Evolutionary conservation across 768 basidiomycete genomes (phyloP).

Genomic region (Tulasnella calospora): DNA sequence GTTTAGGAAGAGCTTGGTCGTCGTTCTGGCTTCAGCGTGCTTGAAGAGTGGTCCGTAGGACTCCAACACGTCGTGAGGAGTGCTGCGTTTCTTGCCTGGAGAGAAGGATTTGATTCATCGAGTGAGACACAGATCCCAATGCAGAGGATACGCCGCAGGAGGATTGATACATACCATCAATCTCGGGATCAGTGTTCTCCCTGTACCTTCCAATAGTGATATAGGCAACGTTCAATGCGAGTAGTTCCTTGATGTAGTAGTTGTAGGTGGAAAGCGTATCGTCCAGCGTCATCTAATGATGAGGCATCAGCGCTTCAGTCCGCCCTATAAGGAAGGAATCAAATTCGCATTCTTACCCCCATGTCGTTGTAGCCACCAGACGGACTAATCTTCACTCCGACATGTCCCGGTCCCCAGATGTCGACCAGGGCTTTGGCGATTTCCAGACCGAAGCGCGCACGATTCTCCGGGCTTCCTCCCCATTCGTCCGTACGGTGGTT

Average conservation of each 20-base stretch:
- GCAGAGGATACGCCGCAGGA: constrained; percentile 1
- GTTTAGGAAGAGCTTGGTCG: constrained; percentile 2
- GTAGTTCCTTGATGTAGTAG: constrained; percentile 43
- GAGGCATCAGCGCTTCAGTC: not conserved
- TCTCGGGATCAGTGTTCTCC: constrained; percentile 31
- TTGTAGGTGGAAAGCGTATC: constrained; percentile 44
- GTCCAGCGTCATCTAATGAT: constrained; percentile 41
- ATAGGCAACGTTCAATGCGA: constrained; percentile 36
- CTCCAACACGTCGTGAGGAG: not conserved
- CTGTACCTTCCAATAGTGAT: constrained; percentile 37
- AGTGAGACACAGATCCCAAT: not conserved
- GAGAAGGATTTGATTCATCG: too few species aligned
- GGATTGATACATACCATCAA: constrained; percentile 36
- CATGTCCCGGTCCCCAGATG: constrained; percentile 44
- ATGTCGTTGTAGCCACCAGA: constrained; percentile 47
- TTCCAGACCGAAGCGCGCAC: constrained; percentile 42
- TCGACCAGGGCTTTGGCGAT: constrained; percentile 36
- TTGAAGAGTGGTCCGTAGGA: not conserved
- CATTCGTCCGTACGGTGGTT: constrained; percentile 44
- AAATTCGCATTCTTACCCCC: constrained; percentile 29
- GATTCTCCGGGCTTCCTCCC: constrained; percentile 45
- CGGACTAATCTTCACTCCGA: constrained; percentile 46
- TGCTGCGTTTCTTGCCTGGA: not conserved
- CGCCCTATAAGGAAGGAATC: constrained; percentile 29
- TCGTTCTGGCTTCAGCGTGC: constrained; percentile 31